Evolutionary conservation across 768 basidiomycete species (phyloP).

Genomic region (Phlegmacium glaucopus): DNA sequence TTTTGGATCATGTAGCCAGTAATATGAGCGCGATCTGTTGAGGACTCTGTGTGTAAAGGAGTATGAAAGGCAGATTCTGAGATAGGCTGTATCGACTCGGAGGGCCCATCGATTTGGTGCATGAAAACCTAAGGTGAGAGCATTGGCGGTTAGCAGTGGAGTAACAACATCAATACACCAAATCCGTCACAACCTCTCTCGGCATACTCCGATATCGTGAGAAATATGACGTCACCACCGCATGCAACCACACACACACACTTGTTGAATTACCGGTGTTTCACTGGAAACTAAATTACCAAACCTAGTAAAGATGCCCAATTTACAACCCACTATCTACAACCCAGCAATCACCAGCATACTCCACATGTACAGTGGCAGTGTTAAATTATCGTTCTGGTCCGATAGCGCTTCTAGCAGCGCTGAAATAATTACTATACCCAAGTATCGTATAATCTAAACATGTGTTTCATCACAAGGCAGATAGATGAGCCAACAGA

Average conservation of each 20-base stretch:
- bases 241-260: background rate
- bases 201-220: slow-evolving; percentile 17
- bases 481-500: slow-evolving; percentile 1
- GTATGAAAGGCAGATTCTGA: background rate
- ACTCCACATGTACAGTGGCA: slow-evolving; percentile 97
- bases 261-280: too few species aligned
- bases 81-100: background rate
- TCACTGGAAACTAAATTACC: too few species aligned
- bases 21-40: slow-evolving; percentile 10
- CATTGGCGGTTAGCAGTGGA: background rate
- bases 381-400: slow-evolving; percentile 96
- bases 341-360: slow-evolving; percentile 60
- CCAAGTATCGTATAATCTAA: slow-evolving; percentile 65
- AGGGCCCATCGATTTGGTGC: slow-evolving; percentile 9
- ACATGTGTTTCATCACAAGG: slow-evolving; percentile 2
- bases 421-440: slow-evolving; percentile 60
- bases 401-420: slow-evolving; percentile 88
- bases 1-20: slow-evolving; percentile 14
- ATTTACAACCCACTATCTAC: slow-evolving; percentile 15
- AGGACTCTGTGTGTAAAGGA: background rate
- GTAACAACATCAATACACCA: background rate
- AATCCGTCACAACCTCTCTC: slow-evolving; percentile 1
- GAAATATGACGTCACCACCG: slow-evolving; percentile 29
- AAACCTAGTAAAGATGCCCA: too few species aligned
- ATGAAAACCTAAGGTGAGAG: slow-evolving; percentile 1